A percentile compares a stretch with the other conserved stretches of the same genome.
Conservation (phyloP, 1,284 basidiomycete genomes). For the Violaceomyces palustris region DNA sequence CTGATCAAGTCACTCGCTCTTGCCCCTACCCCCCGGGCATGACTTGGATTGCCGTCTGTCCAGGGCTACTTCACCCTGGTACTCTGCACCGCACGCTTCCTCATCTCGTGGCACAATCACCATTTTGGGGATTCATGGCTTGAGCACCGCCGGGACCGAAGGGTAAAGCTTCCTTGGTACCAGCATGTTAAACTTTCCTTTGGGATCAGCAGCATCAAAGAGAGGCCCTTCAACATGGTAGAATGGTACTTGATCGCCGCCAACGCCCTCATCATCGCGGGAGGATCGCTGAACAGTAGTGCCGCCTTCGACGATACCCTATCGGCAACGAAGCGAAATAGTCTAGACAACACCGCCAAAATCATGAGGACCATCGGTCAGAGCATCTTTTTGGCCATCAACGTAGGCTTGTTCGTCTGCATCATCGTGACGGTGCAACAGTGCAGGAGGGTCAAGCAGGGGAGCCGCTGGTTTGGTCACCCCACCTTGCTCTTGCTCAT, state of each 20-base stretch:
- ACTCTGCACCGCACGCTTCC: slow-evolving; percentile 24
- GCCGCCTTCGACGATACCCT: slow-evolving; percentile 2
- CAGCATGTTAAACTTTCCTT: neutral
- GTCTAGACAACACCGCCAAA: slow-evolving; percentile 1
- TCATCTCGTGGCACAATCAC: slow-evolving; percentile 32
- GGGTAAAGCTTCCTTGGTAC: neutral
- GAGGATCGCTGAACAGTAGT: slow-evolving; percentile 8
- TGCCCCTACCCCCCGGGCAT: too few species aligned
- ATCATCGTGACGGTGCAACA: slow-evolving; percentile 11
- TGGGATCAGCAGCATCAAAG: neutral
- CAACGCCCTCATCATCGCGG: slow-evolving; percentile 18
- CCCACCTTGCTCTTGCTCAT: slow-evolving; percentile 14
- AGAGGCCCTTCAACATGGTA: neutral
- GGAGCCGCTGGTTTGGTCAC: slow-evolving; percentile 14
- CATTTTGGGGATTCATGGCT: slow-evolving; percentile 20
- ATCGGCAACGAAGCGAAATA: neutral
- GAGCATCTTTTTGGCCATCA: slow-evolving; percentile 12
- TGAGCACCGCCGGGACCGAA: slow-evolving; percentile 2
- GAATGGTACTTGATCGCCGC: slow-evolving; percentile 13
- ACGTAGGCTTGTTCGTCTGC: slow-evolving; percentile 4
- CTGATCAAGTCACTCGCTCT: too few species aligned
- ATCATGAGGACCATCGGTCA: slow-evolving; percentile 11
- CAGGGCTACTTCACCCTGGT: slow-evolving; percentile 37
- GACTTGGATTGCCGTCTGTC: too few species aligned
- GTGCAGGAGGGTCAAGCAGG: slow-evolving; percentile 1